Conservation (phyloP, 768 basidiomycete species). For the Pisolithus orientalis region DNA sequence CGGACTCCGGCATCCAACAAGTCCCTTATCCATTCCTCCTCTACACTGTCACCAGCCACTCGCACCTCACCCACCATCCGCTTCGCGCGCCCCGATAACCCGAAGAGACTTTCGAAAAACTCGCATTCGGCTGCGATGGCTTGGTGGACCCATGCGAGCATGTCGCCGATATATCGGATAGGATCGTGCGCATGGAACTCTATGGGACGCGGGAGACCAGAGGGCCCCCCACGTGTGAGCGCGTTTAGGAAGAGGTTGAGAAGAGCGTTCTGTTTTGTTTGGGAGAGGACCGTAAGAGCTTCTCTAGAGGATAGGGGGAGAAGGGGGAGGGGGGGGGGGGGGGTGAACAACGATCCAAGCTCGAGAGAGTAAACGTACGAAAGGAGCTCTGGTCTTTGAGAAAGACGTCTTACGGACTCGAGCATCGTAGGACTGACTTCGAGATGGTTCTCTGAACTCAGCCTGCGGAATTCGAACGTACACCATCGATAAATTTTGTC, state of each 20-base stretch:
- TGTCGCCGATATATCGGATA: constrained; percentile 92
- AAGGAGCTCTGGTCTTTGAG: constrained; percentile 71
- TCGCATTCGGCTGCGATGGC: constrained; percentile 92
- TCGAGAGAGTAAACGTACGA: constrained; percentile 15
- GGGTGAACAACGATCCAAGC: not conserved
- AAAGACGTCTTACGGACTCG: constrained; percentile 69
- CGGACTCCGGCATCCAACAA: constrained; percentile 77
- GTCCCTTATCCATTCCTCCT: constrained; percentile 75
- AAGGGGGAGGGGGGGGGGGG: not conserved
- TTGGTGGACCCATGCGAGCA: constrained; percentile 96
- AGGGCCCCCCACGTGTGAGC: constrained; percentile 81
- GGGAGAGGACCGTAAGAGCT: constrained; percentile 66
- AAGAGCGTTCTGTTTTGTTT: constrained; percentile 76
- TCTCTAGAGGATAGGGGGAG: constrained; percentile 55
- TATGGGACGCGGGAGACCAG: constrained; percentile 84
- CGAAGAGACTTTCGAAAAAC: constrained; percentile 85
- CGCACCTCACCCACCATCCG: constrained; percentile 72
- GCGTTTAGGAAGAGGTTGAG: constrained; percentile 81
- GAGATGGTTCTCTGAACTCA: constrained; percentile 66
- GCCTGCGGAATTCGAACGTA: constrained; percentile 76
- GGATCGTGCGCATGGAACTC: constrained; percentile 98
- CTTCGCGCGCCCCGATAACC: constrained; percentile 47
- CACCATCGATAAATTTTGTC: constrained; percentile 86
- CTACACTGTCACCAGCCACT: constrained; percentile 47
- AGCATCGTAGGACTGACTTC: constrained; percentile 62